These are phyloP conservation scores for Quaeritorhiza haematococci DNA, from an alignment of 371 early-diverging fungal genomes.

Conservation along the genomic window DNA sequence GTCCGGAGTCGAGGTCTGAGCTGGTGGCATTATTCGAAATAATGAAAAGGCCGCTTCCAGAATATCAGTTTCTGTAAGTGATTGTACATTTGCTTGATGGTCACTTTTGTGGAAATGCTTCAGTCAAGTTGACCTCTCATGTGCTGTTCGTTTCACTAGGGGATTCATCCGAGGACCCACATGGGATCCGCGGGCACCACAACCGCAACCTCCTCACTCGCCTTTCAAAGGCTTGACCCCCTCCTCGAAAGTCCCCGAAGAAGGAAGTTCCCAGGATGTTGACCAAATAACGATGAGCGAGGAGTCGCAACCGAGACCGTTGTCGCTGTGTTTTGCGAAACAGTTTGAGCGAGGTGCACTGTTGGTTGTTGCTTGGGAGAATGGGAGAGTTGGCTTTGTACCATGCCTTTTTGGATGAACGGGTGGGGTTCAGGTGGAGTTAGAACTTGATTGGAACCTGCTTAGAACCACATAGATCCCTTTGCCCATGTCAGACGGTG, in stretches of 20 bases:
- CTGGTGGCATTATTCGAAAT: slow-evolving; percentile 29
- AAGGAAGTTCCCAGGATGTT: not conserved
- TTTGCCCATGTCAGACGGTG: no score
- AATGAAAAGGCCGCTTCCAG: slow-evolving; percentile 15
- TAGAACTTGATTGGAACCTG: no score
- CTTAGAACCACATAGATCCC: no score
- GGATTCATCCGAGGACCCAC: slow-evolving; percentile 47
- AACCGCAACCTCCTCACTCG: slow-evolving; percentile 14
- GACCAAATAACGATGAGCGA: not conserved
- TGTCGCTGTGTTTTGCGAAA: slow-evolving; percentile 28
- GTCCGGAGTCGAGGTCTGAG: no score
- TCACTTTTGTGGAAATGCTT: slow-evolving; percentile 25
- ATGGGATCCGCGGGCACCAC: slow-evolving; percentile 23
- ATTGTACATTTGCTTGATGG: slow-evolving; percentile 20
- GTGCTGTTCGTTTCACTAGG: slow-evolving; percentile 25
- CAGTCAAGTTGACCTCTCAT: slow-evolving; percentile 20
- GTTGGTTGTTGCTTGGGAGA: slow-evolving; percentile 46
- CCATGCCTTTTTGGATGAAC: slow-evolving; percentile 42
- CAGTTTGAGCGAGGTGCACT: slow-evolving; percentile 39
- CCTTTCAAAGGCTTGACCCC: slow-evolving; percentile 1
- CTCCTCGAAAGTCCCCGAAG: slow-evolving; percentile 19
- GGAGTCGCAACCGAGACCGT: slow-evolving; percentile 27
- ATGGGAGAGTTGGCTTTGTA: slow-evolving; percentile 44
- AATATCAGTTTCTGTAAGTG: slow-evolving; percentile 17
- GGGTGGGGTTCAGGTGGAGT: no score